Base-by-base conservation (phyloP, 78 protist genomes). In the Dictyostelium capitatum region DNA sequence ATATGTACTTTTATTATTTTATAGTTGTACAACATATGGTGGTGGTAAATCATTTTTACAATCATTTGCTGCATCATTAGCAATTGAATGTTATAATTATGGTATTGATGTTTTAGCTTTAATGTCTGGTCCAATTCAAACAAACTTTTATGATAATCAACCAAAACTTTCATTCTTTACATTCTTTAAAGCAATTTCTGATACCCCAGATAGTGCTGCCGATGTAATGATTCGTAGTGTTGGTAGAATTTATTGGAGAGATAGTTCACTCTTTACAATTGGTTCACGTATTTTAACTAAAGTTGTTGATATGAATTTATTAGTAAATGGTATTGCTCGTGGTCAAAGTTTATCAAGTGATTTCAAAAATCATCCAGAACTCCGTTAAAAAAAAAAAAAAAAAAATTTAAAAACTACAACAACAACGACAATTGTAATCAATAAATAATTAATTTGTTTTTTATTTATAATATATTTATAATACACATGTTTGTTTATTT, bases 291-390 rank as follows among this genome's bases (percentile, higher is more conserved):
- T 90, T 37, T 67, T 90, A 65, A 57, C 69, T 6, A 81, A 75
- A 79, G 25, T 79, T 37, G 46, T 90, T 25, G 95, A 90, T 50
- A 90, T 90, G 95, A 90, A 90, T 50, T 19, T 90, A 4, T 53
- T 90, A 43, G 30, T 90, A 15, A 64, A 67, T 9, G 90, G 89
- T 79, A 81, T 82, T 75, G 95, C 95, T 25, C 65, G 82, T 53
- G 95, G 91, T 48, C 90, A 82, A 81, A 47, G 73, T 3, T 41
- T 90, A 3, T 75, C 89, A 19, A 75, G 89, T 53, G 95, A 90
- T 48, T 90, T 90, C 30, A 81, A 82, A 69, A 81, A 90, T 50
- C 95, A 90, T 43, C 95, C 95, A 90, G 95, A 90, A 79, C 53
- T 90, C 50, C 46, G 95, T 43, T 82, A 90, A 90, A 56, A 30